Base-by-base conservation (phyloP, 129 eudicot genomes). In the Lactuca saligna region DNA sequence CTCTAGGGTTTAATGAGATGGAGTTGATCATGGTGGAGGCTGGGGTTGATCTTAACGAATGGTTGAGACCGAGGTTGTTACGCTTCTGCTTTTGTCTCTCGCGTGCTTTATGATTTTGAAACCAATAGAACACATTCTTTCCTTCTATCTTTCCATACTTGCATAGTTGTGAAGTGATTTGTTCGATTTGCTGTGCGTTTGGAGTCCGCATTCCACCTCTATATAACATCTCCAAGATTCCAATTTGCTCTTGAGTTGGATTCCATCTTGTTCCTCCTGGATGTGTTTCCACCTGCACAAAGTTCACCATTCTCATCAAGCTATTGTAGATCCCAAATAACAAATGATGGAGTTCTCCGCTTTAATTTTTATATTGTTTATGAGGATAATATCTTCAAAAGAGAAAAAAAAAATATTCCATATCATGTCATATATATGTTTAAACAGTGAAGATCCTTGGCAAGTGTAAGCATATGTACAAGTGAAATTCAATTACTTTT, bases 221-320 rank as follows among this genome's bases (percentile, higher is more conserved):
- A 73, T 92, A 92, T 57, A 92, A 63, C 95, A 80, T 88, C 79
- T 92, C 98, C 41, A 92, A 82, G 68, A 88, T 82, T 75, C 89
- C 89, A 53, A 92, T 88, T 54, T 92, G 98, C 64, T 92, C 98
- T 77, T 82, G 95, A 15, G 98, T 86, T 34, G 98, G 98, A 66
- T 88, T 92, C 98, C 98, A 92, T 56, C 98, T 72, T 29, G 96
- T 91, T 79, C 98, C 98, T 13, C 96, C 98, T 0, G 91, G 88
- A 49, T 82, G 86, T 57, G 90, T 76, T 73, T 86, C 96, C 68
- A 87, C 96, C 88, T 87, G 79, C 68, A 63, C 54, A 37, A 49
- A 34, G 50, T 74, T 44, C 64, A 76, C 65, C 70, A 61, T 51
- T 16, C 20, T 54, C 63, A 54, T 68, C n/a, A 60, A 11, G 16